Conservation (phyloP, 2,329 filamentous ascomycete genomes). For the Coleophoma cylindrospora region DNA sequence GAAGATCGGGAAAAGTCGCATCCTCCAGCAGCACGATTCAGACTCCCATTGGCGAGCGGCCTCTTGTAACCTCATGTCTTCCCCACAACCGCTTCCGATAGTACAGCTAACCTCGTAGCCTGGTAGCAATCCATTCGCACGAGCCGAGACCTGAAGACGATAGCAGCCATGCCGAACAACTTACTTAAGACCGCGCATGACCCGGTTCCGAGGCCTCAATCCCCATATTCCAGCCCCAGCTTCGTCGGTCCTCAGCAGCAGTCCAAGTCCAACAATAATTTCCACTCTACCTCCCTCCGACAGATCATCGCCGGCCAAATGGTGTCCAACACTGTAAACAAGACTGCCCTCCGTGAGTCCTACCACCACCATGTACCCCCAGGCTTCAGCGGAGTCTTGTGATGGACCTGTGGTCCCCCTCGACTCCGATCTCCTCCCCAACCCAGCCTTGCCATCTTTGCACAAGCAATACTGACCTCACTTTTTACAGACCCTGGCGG, state of each 20-base stretch:
- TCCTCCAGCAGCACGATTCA: too few relatives aligned
- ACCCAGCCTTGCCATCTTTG: too few relatives aligned
- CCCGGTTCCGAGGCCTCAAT: conserved; percentile 7
- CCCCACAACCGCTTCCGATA: background rate
- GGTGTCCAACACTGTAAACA: conserved; percentile 23
- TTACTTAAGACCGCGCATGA: conserved; percentile 1
- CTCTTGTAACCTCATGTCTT: background rate
- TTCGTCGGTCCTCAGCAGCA: conserved; percentile 14
- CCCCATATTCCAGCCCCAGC: conserved; percentile 23
- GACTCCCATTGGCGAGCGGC: too few relatives aligned
- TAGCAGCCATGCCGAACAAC: background rate
- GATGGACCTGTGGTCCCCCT: too few relatives aligned
- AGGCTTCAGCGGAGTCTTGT: too few relatives aligned
- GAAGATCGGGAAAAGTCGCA: too few relatives aligned
- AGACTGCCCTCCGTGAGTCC: too few relatives aligned
- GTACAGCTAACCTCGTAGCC: background rate
- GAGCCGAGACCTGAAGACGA: background rate
- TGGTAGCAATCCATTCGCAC: background rate
- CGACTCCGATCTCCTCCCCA: too few relatives aligned
- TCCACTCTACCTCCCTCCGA: conserved; percentile 22
- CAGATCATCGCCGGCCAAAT: conserved; percentile 10
- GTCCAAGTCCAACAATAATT: conserved; percentile 17
- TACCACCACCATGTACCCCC: too few relatives aligned
- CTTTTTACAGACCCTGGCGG: conserved; percentile 3
- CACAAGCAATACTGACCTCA: conserved; percentile 12